Conservation (phyloP, 2,329 filamentous ascomycete genomes). For the Aureobasidium namibiae region DNA sequence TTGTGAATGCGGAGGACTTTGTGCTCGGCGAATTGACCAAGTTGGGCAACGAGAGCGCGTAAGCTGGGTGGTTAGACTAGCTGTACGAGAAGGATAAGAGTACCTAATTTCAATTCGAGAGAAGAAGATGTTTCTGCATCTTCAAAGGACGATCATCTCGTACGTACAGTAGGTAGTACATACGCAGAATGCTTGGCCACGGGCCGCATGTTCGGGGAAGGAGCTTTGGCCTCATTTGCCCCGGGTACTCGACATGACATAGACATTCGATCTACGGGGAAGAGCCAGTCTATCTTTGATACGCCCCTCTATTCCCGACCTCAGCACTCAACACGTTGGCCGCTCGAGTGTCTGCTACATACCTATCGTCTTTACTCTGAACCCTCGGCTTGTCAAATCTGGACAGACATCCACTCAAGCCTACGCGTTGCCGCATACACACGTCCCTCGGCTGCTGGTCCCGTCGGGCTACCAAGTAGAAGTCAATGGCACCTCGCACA, state of each 20-base stretch:
- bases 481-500: constrained; percentile 41
- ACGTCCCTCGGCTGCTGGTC: neutral
- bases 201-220: neutral
- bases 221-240: neutral
- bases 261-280: neutral
- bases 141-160: too few relatives aligned
- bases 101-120: neutral
- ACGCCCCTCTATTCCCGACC: neutral
- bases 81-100: neutral
- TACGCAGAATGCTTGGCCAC: constrained; percentile 1
- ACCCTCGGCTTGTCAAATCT: neutral
- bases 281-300: neutral
- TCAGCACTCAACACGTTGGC: neutral
- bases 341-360: neutral
- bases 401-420: neutral
- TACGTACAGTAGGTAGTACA: too few relatives aligned
- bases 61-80: constrained; percentile 9
- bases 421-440: neutral
- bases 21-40: constrained; percentile 48
- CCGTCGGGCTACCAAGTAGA: neutral
- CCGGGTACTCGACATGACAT: neutral
- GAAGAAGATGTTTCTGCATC: neutral
- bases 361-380: neutral
- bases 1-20: constrained; percentile 57
- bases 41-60: constrained; percentile 48